These are phyloP conservation scores for Alternaria arbusti DNA, from an alignment of 2,329 filamentous ascomycete genomes.

Conservation along the genomic window DNA sequence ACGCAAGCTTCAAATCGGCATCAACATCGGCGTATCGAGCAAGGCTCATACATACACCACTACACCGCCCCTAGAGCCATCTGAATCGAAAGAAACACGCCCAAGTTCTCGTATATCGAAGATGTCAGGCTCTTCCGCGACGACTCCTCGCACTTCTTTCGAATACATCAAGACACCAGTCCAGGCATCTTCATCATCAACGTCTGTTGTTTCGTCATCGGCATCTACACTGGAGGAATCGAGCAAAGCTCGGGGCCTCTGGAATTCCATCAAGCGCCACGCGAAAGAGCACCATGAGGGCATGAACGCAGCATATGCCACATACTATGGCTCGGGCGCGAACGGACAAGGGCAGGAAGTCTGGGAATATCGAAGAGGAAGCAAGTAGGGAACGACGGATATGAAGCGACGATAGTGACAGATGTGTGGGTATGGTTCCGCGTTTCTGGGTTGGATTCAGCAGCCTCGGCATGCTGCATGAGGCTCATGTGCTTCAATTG, in stretches of 20 bases:
- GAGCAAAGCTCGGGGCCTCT: constrained; percentile 15
- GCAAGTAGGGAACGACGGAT: not conserved
- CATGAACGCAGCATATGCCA: constrained; percentile 26
- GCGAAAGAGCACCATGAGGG: constrained; percentile 30
- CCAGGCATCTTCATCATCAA: constrained; percentile 2
- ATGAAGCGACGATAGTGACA: not conserved
- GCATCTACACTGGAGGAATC: not conserved
- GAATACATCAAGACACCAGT: constrained; percentile 17
- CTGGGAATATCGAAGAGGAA: constrained; percentile 26
- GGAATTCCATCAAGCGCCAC: constrained; percentile 25
- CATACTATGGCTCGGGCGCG: constrained; percentile 27
- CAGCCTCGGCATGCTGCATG: not conserved
- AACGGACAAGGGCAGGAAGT: constrained; percentile 9
- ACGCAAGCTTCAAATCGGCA: not conserved
- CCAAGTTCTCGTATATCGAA: not conserved
- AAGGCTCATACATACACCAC: not conserved
- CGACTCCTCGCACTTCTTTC: constrained; percentile 26
- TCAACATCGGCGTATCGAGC: not conserved
- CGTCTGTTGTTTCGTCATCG: constrained; percentile 5
- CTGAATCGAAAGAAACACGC: not conserved
- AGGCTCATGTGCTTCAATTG: not conserved
- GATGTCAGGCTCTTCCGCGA: constrained; percentile 20
- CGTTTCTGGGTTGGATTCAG: not conserved
- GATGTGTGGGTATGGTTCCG: not conserved
- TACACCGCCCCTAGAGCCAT: not conserved